Evolutionary conservation across 345 rosid species (phyloP).

Genomic region (Excoecaria cochinchinensis): DNA sequence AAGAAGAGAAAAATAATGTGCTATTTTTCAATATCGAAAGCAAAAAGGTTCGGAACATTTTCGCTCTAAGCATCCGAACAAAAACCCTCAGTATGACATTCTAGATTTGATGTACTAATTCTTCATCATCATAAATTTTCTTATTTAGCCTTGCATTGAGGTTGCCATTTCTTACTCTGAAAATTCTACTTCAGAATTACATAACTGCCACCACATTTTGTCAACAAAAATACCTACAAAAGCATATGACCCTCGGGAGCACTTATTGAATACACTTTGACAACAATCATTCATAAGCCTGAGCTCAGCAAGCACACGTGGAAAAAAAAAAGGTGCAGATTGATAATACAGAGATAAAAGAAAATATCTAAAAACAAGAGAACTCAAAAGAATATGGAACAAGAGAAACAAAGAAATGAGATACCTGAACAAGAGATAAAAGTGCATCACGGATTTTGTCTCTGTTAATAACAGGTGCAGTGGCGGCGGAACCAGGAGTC

Average conservation of each 20-base stretch:
- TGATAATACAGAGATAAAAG: not conserved
- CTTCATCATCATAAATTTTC: not conserved
- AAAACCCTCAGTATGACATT: not conserved
- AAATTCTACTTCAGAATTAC: not conserved
- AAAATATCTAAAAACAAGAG: not conserved
- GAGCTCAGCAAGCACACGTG: not conserved
- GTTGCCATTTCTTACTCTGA: not conserved
- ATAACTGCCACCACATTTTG: not conserved
- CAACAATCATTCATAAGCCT: not conserved
- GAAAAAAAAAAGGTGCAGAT: not conserved
- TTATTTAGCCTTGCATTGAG: not conserved
- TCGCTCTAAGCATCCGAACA: not conserved
- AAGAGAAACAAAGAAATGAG: not conserved
- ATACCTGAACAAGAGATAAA: constrained; percentile 60
- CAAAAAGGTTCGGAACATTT: not conserved
- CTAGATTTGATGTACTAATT: too few relatives aligned
- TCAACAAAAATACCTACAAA: not conserved
- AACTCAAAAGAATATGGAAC: not conserved
- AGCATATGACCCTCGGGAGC: not conserved
- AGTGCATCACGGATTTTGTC: constrained; percentile 66
- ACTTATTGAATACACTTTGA: not conserved
- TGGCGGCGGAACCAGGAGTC: constrained; percentile 37
- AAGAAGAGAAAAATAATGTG: not conserved
- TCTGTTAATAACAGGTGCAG: constrained; percentile 40
- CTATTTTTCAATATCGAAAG: not conserved